phyloP scores from a whole-genome alignment of 371 early-diverging fungal species.

The Circinella minor region DNA sequence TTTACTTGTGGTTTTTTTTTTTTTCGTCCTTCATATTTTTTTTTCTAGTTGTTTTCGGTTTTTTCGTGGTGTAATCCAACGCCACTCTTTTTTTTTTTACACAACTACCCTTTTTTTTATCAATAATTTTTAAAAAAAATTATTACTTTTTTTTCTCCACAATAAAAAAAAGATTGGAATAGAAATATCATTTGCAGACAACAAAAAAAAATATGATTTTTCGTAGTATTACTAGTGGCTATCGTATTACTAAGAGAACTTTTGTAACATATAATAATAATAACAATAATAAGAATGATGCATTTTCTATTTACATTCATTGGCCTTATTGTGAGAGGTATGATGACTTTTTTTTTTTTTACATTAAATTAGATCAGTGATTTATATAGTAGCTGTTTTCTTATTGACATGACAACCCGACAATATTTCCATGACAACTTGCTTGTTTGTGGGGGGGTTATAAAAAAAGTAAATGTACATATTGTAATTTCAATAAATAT shows the following conservation, averaged over 20 bases:
- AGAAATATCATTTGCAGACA: background rate
- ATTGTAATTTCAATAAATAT: conserved; percentile 89
- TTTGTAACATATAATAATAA: background rate
- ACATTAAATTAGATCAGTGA: too few relatives aligned
- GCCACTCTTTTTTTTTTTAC: conserved; percentile 4
- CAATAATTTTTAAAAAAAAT: background rate
- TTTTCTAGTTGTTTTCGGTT: background rate
- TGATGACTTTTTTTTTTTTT: too few relatives aligned
- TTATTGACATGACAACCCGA: too few relatives aligned
- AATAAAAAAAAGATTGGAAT: background rate
- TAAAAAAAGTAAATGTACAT: conserved; percentile 74
- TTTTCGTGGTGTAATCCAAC: conserved; percentile 6
- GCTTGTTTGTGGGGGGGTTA: too few relatives aligned
- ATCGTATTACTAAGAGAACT: background rate
- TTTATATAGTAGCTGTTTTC: too few relatives aligned
- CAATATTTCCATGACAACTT: too few relatives aligned
- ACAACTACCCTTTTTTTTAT: background rate
- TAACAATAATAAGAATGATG: background rate
- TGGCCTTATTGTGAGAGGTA: conserved; percentile 87
- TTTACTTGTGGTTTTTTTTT: conserved; percentile 6
- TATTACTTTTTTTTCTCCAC: background rate
- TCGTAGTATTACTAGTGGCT: background rate
- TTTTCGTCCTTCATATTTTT: background rate
- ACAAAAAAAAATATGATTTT: background rate
- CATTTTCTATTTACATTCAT: conserved; percentile 78